Percentiles rank a stretch among this genome's conserved stretches.
phyloP scores from a whole-genome alignment of 2,329 filamentous ascomycete genomes.

The Scolecobasidium constrictum region DNA sequence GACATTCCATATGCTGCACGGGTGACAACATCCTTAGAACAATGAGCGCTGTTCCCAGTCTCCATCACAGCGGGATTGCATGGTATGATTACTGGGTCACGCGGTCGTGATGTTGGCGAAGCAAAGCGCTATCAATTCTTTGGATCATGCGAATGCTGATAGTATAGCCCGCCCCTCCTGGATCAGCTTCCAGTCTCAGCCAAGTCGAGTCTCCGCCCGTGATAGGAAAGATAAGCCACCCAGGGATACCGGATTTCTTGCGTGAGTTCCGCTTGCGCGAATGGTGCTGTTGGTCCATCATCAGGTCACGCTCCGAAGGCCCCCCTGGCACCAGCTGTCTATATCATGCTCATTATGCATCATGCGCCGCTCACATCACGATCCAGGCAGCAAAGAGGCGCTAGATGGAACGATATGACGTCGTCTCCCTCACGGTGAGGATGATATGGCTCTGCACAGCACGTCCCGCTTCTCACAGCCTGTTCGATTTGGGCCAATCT shows the following conservation, averaged over 20 bases:
- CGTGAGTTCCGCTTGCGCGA: slow-evolving; percentile 13
- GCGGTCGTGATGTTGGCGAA: neutral
- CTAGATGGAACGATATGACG: slow-evolving; percentile 12
- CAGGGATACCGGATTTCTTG: slow-evolving; percentile 13
- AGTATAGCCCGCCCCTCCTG: neutral
- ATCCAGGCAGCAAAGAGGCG: slow-evolving; percentile 14
- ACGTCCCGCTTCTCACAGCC: slow-evolving; percentile 11
- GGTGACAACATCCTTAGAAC: neutral
- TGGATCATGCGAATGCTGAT: slow-evolving; percentile 1
- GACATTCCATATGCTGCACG: neutral
- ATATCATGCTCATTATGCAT: slow-evolving; percentile 14
- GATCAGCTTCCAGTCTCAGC: slow-evolving; percentile 10
- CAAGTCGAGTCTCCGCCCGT: slow-evolving; percentile 12
- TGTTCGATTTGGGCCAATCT: slow-evolving; percentile 8
- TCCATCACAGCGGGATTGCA: neutral
- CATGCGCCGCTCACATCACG: slow-evolving; percentile 12
- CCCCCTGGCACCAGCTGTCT: slow-evolving; percentile 13
- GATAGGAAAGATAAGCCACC: slow-evolving; percentile 13
- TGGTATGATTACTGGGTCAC: neutral
- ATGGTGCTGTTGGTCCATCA: slow-evolving; percentile 13
- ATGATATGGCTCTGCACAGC: slow-evolving; percentile 11
- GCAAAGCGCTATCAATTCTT: neutral
- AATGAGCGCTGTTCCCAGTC: neutral
- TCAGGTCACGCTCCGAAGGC: slow-evolving; percentile 13
- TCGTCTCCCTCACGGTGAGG: slow-evolving; percentile 11